phyloP scores from a whole-genome alignment of 2,329 filamentous ascomycete genomes.

The Arthrobotrys sphaeroides region DNA sequence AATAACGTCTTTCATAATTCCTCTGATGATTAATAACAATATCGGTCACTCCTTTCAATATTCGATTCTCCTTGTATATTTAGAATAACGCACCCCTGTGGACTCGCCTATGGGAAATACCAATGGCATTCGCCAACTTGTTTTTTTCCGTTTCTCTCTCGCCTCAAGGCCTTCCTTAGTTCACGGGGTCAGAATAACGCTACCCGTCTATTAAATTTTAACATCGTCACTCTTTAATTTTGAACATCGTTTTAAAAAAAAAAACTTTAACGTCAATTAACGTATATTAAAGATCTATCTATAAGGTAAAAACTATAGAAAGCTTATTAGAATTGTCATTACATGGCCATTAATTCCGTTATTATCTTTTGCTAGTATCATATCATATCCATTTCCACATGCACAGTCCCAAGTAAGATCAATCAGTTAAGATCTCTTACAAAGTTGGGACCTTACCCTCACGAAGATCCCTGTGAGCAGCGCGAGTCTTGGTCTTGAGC shows the following conservation, averaged over 20 bases:
- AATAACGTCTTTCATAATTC: background rate
- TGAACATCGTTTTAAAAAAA: background rate
- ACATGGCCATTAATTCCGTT: constrained; percentile 19
- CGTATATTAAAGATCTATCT: constrained; percentile 19
- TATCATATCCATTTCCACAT: too few relatives aligned
- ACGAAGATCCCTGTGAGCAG: constrained; percentile 26
- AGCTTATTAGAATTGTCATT: constrained; percentile 25
- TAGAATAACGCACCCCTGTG: background rate
- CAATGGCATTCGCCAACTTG: too few relatives aligned
- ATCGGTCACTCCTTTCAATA: background rate
- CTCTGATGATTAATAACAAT: background rate
- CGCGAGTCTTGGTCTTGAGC: constrained; percentile 14
- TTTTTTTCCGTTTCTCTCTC: background rate
- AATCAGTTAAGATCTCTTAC: constrained; percentile 24
- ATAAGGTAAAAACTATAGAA: constrained; percentile 2
- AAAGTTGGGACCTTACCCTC: constrained; percentile 27
- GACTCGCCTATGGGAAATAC: background rate
- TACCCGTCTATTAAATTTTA: constrained; percentile 1
- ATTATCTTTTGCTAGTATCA: too few relatives aligned
- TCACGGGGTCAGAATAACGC: background rate
- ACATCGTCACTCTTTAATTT: background rate
- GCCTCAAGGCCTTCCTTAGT: background rate
- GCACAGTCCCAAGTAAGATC: background rate
- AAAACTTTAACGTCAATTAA: constrained; percentile 16
- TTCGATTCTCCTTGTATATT: constrained; percentile 6